These are phyloP conservation scores for Aaosphaeria pasadenensis DNA, from an alignment of 2,329 filamentous ascomycete species.

Conservation along the genomic window DNA sequence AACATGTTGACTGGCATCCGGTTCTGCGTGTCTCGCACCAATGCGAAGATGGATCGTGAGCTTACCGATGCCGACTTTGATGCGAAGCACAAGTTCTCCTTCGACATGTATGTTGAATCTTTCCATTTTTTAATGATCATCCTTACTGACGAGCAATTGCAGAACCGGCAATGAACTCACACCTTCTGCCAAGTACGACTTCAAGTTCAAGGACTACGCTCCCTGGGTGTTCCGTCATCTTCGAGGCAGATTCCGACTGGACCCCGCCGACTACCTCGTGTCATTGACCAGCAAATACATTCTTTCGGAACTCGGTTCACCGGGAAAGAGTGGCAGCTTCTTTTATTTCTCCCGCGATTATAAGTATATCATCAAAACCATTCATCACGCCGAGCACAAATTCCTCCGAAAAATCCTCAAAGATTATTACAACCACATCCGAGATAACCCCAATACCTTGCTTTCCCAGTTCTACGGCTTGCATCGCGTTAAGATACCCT, in stretches of 20 bases:
- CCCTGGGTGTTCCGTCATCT: constrained; percentile 98
- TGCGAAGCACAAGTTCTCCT: constrained; percentile 94
- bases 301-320: constrained; percentile 91
- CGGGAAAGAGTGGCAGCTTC: constrained; percentile 97
- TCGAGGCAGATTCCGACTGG: constrained; percentile 80
- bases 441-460: constrained; percentile 90
- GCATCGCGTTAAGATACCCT: constrained; percentile 96
- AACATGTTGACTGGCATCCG: constrained; percentile 99
- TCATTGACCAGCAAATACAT: constrained; percentile 99
- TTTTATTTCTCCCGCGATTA: constrained; percentile 99
- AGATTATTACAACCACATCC: constrained; percentile 92
- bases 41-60: constrained; percentile 91
- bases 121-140: constrained; percentile 1
- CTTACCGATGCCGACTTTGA: constrained; percentile 90
- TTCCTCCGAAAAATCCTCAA: constrained; percentile 79
- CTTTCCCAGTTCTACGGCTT: constrained; percentile 97
- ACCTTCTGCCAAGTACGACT: constrained; percentile 97
- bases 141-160: constrained; percentile 27
- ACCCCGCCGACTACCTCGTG: constrained; percentile 97
- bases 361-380: constrained; percentile 99
- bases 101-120: constrained; percentile 75
- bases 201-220: constrained; percentile 99
- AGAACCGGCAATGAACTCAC: constrained; percentile 96
- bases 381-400: constrained; percentile 92
- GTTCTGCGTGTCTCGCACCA: constrained; percentile 92